These are phyloP conservation scores for Purshia tridentata DNA, from an alignment of 306 rosid species.

Conservation along the genomic window DNA sequence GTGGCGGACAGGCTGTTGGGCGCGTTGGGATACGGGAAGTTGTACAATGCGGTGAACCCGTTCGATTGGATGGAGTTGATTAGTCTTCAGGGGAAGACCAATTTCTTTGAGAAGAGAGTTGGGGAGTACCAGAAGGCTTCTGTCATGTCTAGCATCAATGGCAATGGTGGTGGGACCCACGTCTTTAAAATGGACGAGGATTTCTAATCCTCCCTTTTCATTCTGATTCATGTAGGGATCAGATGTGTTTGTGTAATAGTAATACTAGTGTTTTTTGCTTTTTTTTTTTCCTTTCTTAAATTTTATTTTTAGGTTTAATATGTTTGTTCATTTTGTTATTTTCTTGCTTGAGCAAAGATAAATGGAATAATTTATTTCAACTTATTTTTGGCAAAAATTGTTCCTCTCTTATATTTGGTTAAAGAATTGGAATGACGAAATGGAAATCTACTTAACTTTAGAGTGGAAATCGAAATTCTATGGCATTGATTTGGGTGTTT, in stretches of 20 bases:
- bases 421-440: too few relatives aligned
- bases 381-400: not conserved
- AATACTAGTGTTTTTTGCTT: not conserved
- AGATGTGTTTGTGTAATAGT: constrained; percentile 1
- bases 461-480: too few relatives aligned
- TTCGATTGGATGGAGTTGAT: constrained; percentile 98
- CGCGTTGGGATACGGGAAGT: constrained; percentile 56
- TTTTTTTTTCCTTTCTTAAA: not conserved
- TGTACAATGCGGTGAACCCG: constrained; percentile 64
- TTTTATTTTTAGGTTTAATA: not conserved
- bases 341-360: not conserved
- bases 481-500: not conserved
- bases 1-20: constrained; percentile 76
- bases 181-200: constrained; percentile 70
- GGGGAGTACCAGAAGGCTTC: constrained; percentile 88
- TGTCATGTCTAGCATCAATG: constrained; percentile 67
- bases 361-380: not conserved
- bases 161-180: constrained; percentile 45
- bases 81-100: constrained; percentile 86
- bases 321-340: not conserved
- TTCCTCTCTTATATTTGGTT: too few relatives aligned
- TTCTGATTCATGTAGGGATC: not conserved
- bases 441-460: too few relatives aligned
- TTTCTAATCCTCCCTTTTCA: constrained; percentile 28
- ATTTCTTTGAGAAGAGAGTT: constrained; percentile 83